Conservation (phyloP, 2,329 filamentous ascomycete genomes). For the Colletotrichum kahawae region DNA sequence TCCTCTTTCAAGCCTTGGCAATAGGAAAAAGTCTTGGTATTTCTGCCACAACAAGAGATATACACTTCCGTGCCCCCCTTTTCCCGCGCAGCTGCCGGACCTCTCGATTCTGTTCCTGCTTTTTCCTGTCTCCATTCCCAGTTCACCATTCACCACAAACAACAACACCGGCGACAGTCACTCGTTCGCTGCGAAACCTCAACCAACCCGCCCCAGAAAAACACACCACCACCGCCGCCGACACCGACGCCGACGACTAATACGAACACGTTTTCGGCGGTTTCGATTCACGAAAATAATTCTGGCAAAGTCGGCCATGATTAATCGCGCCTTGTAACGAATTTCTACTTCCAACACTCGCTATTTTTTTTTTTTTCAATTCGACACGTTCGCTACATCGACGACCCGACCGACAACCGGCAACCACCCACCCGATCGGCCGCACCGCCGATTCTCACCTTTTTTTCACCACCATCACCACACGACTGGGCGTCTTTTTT, state of each 20-base stretch:
- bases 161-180: not conserved
- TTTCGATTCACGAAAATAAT: not conserved
- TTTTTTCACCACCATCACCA: not conserved
- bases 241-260: not conserved
- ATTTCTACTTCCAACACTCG: not conserved
- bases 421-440: not conserved
- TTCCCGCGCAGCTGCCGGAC: not conserved
- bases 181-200: not conserved
- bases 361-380: not conserved
- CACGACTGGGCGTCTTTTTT: not conserved
- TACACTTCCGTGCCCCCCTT: not conserved
- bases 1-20: not conserved
- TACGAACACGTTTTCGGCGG: not conserved
- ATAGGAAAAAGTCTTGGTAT: not conserved
- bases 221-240: not conserved
- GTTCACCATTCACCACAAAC: not conserved
- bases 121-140: not conserved
- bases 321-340: constrained; percentile 2
- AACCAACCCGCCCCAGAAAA: not conserved
- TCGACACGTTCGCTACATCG: not conserved
- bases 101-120: not conserved
- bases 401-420: not conserved
- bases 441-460: not conserved
- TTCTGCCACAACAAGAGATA: not conserved
- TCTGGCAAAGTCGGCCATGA: not conserved